Conservation (phyloP, 2,329 filamentous ascomycete species). For the Chlorencoelia australis region DNA sequence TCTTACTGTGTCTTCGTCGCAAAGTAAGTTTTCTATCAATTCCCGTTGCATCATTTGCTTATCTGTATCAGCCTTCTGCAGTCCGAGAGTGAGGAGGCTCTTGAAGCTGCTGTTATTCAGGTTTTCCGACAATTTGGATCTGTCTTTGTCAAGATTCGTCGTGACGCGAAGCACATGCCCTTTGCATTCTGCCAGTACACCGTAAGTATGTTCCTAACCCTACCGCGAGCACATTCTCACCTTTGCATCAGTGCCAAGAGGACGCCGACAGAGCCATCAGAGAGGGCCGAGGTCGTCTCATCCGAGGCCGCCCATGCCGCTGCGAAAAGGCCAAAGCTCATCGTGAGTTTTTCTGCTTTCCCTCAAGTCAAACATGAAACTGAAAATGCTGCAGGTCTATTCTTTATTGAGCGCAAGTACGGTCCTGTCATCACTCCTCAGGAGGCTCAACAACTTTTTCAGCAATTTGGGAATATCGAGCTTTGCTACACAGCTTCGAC, state of each 20-base stretch:
- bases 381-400: constrained; percentile 33
- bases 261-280: constrained; percentile 40
- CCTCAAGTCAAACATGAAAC: constrained; percentile 1
- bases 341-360: constrained; percentile 34
- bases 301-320: constrained; percentile 47
- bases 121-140: constrained; percentile 44
- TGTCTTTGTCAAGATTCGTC: constrained; percentile 53
- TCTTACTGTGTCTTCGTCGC: constrained; percentile 54
- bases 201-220: constrained; percentile 32
- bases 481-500: constrained; percentile 16
- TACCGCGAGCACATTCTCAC: constrained; percentile 19
- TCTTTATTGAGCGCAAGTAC: constrained; percentile 35
- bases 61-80: constrained; percentile 38
- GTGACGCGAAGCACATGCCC: constrained; percentile 49
- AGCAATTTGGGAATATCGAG: constrained; percentile 34
- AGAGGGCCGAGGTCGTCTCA: constrained; percentile 36
- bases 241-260: constrained; percentile 32
- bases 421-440: constrained; percentile 30
- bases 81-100: constrained; percentile 36
- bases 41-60: not conserved
- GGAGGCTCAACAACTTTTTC: constrained; percentile 37
- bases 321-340: constrained; percentile 51
- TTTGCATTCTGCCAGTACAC: constrained; percentile 56
- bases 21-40: constrained; percentile 41
- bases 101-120: constrained; percentile 42